phyloP scores from a whole-genome alignment of 306 rosid species.

The Trifolium fragiferum region DNA sequence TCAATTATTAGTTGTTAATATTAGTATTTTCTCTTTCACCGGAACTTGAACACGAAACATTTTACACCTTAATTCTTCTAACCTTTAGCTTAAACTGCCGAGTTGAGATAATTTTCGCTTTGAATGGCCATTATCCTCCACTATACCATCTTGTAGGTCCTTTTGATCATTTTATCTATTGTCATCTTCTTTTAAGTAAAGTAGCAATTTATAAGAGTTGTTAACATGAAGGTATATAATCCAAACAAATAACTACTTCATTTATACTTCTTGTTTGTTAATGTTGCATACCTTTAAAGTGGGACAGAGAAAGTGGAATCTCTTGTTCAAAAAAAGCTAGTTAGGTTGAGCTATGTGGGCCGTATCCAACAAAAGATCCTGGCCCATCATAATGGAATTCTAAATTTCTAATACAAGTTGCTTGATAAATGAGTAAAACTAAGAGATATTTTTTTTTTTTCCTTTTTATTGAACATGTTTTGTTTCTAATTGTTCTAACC shows the following conservation, averaged over 20 bases:
- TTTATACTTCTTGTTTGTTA: slow-evolving; percentile 15
- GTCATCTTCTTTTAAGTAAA: slow-evolving; percentile 37
- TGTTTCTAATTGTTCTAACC: not conserved
- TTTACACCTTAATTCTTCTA: too few species aligned
- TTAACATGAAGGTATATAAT: slow-evolving; percentile 21
- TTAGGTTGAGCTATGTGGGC: slow-evolving; percentile 43
- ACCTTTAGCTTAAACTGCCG: too few species aligned
- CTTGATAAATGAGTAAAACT: slow-evolving; percentile 31
- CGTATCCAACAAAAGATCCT: slow-evolving; percentile 11
- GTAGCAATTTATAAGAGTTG: slow-evolving; percentile 34
- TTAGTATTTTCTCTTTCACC: too few species aligned
- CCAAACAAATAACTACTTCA: slow-evolving; percentile 31
- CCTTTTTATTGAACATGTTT: slow-evolving; percentile 28
- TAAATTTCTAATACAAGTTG: slow-evolving; percentile 40
- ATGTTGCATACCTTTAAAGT: slow-evolving; percentile 5
- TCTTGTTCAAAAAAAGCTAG: slow-evolving; percentile 24
- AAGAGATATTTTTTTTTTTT: slow-evolving; percentile 29
- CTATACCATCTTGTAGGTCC: slow-evolving; percentile 48
- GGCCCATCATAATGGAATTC: slow-evolving; percentile 45
- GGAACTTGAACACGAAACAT: too few species aligned
- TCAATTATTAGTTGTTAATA: too few species aligned
- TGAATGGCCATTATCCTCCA: slow-evolving; percentile 21
- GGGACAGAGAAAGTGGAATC: slow-evolving; percentile 41
- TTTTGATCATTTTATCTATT: slow-evolving; percentile 20
- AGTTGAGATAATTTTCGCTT: not conserved